phyloP scores from a whole-genome alignment of 2,329 filamentous ascomycete species.

The Alternaria triticimaculans region DNA sequence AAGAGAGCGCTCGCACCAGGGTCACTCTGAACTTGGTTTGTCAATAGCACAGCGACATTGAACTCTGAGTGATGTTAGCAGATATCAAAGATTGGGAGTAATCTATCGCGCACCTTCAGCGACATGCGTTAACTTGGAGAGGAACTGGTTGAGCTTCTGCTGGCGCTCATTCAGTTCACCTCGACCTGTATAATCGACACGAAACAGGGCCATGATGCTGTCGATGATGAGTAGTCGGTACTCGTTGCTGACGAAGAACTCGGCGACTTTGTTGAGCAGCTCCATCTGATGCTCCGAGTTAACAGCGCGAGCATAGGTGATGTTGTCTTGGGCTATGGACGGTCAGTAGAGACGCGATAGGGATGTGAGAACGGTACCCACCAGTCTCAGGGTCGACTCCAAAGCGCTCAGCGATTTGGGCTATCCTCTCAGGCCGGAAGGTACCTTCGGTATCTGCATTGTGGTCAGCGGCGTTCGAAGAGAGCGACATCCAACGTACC shows the following conservation, averaged over 20 bases:
- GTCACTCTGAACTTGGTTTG: conserved; percentile 75
- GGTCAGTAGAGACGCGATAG: conserved; percentile 56
- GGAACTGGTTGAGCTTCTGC: conserved; percentile 70
- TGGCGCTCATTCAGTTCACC: conserved; percentile 73
- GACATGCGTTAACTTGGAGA: conserved; percentile 69
- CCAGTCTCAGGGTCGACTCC: conserved; percentile 53
- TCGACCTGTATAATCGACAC: conserved; percentile 70
- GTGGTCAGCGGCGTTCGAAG: conserved; percentile 7
- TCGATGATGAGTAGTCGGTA: conserved; percentile 73
- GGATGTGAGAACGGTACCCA: not conserved
- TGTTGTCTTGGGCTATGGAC: conserved; percentile 68
- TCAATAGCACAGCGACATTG: conserved; percentile 65
- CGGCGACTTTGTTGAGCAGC: conserved; percentile 65
- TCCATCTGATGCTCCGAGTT: conserved; percentile 73
- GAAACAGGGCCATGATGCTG: conserved; percentile 73
- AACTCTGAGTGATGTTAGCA: conserved; percentile 58
- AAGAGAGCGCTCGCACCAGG: conserved; percentile 73
- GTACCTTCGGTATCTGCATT: conserved; percentile 50
- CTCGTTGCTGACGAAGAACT: conserved; percentile 67
- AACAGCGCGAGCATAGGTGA: conserved; percentile 67
- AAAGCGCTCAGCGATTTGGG: conserved; percentile 71
- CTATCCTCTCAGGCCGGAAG: conserved; percentile 71
- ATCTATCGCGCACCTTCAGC: conserved; percentile 59
- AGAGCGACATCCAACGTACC: conserved; percentile 46
- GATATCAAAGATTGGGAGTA: too few relatives aligned